Base-by-base conservation (phyloP, 257 asterid species). In the Fraxinus excelsior region DNA sequence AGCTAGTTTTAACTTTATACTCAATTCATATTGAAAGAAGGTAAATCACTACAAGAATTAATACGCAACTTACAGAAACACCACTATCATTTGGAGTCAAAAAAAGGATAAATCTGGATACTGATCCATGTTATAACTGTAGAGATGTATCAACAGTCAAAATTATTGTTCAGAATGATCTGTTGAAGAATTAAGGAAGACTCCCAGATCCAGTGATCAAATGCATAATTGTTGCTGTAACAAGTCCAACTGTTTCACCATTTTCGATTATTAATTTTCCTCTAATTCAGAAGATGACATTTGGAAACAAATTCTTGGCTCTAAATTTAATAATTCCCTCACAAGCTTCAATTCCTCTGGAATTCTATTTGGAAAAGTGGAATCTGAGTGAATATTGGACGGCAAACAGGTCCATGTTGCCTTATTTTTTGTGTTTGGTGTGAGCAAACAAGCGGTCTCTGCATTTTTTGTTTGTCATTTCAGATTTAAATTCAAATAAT, bases 181-280 rank as follows among this genome's bases (percentile, higher is more conserved):
- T 11, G 51, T 16, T 25, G 69, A 46, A 37, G 18, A 29, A 35
- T 91, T 85, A 85, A 35, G 85, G 84, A 81, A 72, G 74, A 84
- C 28, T 70, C 67, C 81, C 79, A 35, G 78, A 67, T 69, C 82
- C 76, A 32, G 49, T 66, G 62, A 91, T 85, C 77, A 87, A 73
- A 82, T 82, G 80, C 65, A 89, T 56, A 56, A 80, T 74, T 70
- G 84, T 58, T 70, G 93, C 88, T 11, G 90, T 90, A 70, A 73
- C 31, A 28, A 87, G 56, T 76, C 97, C 98, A 26, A 26, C 28
- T 26, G 28, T 37, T n/a, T n/a, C n/a, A n/a, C n/a, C n/a, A n/a
- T n/a, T 49, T 3, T 49, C 7, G 1, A 35, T 70, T 72, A 71
- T 70, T 31, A 12, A 80, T 42, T 40, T 25, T 18, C 5, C 26